Conservation (phyloP, 805 yeast species). For the Lipomyces spencermartinsiae region DNA sequence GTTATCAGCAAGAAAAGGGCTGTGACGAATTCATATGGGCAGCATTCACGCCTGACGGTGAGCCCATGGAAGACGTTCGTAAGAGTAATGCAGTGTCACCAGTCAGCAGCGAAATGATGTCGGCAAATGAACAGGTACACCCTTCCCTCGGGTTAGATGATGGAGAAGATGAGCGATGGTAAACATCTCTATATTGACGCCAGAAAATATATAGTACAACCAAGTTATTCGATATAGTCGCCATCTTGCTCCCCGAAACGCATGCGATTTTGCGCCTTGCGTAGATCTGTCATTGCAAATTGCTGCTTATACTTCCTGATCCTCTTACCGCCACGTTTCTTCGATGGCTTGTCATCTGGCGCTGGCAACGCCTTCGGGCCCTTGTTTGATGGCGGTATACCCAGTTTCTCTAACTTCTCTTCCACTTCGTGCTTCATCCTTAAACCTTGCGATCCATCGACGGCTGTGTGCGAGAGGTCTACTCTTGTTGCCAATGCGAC, state of each 20-base stretch:
- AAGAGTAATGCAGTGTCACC: neutral
- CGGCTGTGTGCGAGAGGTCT: conserved; percentile 58
- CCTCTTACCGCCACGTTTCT: conserved; percentile 85
- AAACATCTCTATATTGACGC: neutral
- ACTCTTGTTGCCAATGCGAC: conserved; percentile 81
- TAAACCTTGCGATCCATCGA: conserved; percentile 61
- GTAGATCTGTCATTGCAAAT: conserved; percentile 77
- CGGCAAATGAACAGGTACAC: neutral
- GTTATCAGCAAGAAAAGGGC: conserved; percentile 35
- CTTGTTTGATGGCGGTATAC: conserved; percentile 74
- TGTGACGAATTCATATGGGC: conserved; percentile 34
- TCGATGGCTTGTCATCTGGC: conserved; percentile 77
- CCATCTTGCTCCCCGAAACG: conserved; percentile 80
- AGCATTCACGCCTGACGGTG: conserved; percentile 27
- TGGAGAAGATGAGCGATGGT: conserved; percentile 3
- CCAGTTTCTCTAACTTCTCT: conserved; percentile 69
- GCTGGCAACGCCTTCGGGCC: conserved; percentile 70
- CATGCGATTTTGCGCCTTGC: conserved; percentile 83
- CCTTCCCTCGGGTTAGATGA: neutral
- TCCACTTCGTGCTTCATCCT: conserved; percentile 66
- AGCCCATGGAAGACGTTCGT: conserved; percentile 11
- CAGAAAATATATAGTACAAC: conserved; percentile 8
- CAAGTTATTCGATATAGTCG: conserved; percentile 65
- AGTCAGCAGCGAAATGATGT: neutral
- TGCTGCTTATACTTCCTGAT: conserved; percentile 81